Conservation (phyloP, 768 basidiomycete species). For the Udeniomyces megalosporus region DNA sequence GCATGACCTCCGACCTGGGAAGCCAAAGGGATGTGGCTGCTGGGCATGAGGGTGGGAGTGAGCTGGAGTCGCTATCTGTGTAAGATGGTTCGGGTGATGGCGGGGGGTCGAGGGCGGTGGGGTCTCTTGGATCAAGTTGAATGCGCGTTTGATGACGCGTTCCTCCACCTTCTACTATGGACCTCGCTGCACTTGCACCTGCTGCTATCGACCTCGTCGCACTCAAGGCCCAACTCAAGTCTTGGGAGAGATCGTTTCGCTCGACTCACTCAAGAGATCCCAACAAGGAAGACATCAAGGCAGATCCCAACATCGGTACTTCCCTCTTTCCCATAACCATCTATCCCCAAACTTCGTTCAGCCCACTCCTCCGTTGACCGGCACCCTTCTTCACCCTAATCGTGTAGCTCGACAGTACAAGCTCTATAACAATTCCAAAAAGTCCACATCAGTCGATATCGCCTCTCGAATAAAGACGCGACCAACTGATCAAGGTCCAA, state of each 20-base stretch:
- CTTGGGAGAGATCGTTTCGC: constrained; percentile 12
- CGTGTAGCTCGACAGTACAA: constrained; percentile 11
- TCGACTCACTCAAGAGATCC: constrained; percentile 5
- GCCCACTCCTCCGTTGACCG: not conserved
- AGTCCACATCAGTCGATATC: not conserved
- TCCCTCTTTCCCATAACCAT: not conserved
- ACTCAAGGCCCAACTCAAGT: constrained; percentile 12
- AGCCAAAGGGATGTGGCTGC: constrained; percentile 19
- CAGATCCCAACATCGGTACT: constrained; percentile 8
- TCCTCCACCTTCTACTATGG: not conserved
- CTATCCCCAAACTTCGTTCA: not conserved
- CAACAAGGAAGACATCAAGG: constrained; percentile 15
- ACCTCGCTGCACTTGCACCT: not conserved
- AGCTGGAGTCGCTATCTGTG: no score
- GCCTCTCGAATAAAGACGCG: no score
- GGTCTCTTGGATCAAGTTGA: not conserved
- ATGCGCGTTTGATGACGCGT: not conserved
- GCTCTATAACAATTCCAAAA: constrained; percentile 13
- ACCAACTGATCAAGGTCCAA: not conserved
- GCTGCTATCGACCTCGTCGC: constrained; percentile 7
- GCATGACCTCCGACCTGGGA: constrained; percentile 29
- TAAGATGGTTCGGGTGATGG: no score
- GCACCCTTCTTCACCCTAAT: not conserved
- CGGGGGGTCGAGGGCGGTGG: not conserved
- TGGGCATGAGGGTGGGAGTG: not conserved